Conservation (phyloP, 805 yeast species). For the Hanseniaspora lindneri region DNA sequence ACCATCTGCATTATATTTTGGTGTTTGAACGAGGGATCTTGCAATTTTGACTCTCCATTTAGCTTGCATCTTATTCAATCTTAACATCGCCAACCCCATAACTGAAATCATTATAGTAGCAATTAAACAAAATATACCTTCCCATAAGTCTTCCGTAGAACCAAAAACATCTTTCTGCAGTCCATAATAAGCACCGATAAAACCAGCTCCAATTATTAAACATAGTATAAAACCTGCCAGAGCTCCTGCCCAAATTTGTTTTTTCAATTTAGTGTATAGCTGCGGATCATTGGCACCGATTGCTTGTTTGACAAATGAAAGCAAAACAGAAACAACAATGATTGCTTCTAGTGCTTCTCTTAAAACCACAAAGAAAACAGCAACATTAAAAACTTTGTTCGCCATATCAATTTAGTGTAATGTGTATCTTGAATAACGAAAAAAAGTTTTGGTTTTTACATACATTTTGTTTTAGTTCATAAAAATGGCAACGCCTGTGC, state of each 20-base stretch:
- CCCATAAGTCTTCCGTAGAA: slow-evolving; percentile 86
- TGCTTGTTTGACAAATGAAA: slow-evolving; percentile 86
- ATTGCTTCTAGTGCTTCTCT: slow-evolving; percentile 93
- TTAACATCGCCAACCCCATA: slow-evolving; percentile 94
- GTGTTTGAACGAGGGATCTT: slow-evolving; percentile 55
- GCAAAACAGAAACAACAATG: slow-evolving; percentile 75
- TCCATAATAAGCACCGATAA: slow-evolving; percentile 85
- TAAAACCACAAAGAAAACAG: slow-evolving; percentile 76
- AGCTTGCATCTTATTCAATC: slow-evolving; percentile 90
- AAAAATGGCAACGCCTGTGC: no score
- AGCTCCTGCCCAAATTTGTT: slow-evolving; percentile 84
- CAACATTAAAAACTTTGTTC: slow-evolving; percentile 35
- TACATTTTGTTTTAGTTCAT: no score
- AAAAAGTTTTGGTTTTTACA: no score
- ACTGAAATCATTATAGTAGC: slow-evolving; percentile 80
- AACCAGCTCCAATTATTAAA: slow-evolving; percentile 77
- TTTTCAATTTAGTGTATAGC: slow-evolving; percentile 49
- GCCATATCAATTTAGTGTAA: slow-evolving; percentile 16
- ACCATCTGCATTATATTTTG: slow-evolving; percentile 38
- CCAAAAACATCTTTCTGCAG: slow-evolving; percentile 77
- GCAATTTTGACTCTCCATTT: slow-evolving; percentile 97
- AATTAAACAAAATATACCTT: slow-evolving; percentile 83
- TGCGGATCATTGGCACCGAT: slow-evolving; percentile 43
- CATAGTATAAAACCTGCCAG: slow-evolving; percentile 62
- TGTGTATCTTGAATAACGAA: no score